Base-by-base conservation (phyloP, 1,139 yeast species). In the Maudiozyma humilis region DNA sequence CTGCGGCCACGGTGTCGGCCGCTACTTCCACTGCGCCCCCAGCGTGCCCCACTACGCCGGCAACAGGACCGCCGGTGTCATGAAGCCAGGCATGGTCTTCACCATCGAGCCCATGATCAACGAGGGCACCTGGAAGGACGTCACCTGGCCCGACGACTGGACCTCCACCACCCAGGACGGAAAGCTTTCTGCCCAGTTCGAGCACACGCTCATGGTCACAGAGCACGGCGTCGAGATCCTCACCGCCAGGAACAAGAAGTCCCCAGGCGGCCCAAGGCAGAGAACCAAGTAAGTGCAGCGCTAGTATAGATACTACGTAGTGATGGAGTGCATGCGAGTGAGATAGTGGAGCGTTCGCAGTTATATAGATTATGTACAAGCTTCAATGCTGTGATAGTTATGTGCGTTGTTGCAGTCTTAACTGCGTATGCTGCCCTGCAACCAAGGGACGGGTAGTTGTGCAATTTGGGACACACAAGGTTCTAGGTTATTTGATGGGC, bases 101-200 rank as follows among this genome's bases (percentile, higher is more conserved):
- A 93, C 99, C 17, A 88, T 93, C 47, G 99, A 93, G 67, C 99
- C 99, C 38, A 93, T 93, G 99, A 76, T 93, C 55, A 84, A 87
- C 60, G 70, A 82, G 51, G 98, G 98, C n/a, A 70, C 82, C 1
- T 82, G 78, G 68, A 77, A 77, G 57, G 98, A 89, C 64, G 67
- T 75, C 47, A 72, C 80, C 43, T 93, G 99, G 99, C 98, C 98
- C 1, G 99, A 93, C 64, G 85, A 86, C 66, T 93, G 99, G 99
- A 93, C 99, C 12, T 78, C 95, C 1, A 76, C 79, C 20, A 91
- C 97, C 16, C 79, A 77, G 45, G 97, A 91, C 61, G 97, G 97
- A 44, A 78, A 79, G 60, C 70, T 75, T 48, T 81, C 91, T 53
- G 98, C 99, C 1, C 99, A 93, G 66, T 93, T 93, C 57, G 94